phyloP scores from a whole-genome alignment of 2,329 filamentous ascomycete species.

The Aspergillus persii region DNA sequence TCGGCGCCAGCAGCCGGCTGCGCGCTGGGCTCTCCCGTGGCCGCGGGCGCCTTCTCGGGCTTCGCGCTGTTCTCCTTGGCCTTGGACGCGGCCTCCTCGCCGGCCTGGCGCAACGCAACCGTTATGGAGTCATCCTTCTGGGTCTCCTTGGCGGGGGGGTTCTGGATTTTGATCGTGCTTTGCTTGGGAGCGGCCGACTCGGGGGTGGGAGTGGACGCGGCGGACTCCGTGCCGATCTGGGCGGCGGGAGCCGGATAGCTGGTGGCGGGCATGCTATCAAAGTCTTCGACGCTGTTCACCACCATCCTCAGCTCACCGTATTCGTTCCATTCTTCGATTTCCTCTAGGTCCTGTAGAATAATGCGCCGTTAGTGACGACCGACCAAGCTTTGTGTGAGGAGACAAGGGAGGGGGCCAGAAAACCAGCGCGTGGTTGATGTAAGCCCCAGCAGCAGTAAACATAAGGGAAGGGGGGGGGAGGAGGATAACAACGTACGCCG shows the following conservation, averaged over 20 bases:
- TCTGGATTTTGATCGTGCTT: conserved; percentile 43
- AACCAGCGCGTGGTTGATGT: background rate
- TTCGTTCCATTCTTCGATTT: conserved; percentile 99
- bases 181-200: conserved; percentile 26
- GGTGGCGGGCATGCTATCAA: conserved; percentile 32
- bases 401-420: background rate
- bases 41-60: conserved; percentile 11
- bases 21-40: conserved; percentile 11
- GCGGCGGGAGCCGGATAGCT: conserved; percentile 23
- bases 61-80: conserved; percentile 30
- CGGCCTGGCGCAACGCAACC: conserved; percentile 44
- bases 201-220: conserved; percentile 23
- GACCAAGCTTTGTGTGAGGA: background rate
- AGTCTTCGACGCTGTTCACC: conserved; percentile 52
- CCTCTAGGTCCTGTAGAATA: conserved; percentile 71
- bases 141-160: conserved; percentile 35
- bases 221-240: conserved; percentile 24
- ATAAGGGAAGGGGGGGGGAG: background rate
- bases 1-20: conserved; percentile 8
- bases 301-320: conserved; percentile 91
- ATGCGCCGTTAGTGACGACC: conserved; percentile 6
- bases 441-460: background rate
- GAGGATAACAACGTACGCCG: conserved; percentile 66
- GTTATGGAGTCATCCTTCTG: conserved; percentile 39
- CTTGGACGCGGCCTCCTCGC: conserved; percentile 39